phyloP scores from a whole-genome alignment of 768 basidiomycete species.

The Rhizopogon vulgaris region DNA sequence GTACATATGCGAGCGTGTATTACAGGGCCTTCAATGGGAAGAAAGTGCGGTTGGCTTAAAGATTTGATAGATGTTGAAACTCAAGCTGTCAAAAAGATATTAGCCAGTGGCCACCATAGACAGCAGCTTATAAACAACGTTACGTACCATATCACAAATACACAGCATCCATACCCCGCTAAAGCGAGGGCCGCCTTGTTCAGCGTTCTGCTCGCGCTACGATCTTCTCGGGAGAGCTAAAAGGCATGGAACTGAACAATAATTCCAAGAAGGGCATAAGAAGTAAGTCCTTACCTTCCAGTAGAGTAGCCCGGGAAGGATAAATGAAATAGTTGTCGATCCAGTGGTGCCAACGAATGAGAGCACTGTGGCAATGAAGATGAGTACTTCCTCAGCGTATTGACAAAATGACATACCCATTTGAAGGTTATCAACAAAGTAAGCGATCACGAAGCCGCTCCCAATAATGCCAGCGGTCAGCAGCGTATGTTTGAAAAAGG shows the following conservation, averaged over 20 bases:
- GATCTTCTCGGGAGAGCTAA: slow-evolving; percentile 67
- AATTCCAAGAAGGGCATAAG: slow-evolving; percentile 4
- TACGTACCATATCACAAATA: slow-evolving; percentile 87
- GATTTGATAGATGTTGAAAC: slow-evolving; percentile 73
- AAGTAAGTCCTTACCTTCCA: slow-evolving; percentile 61
- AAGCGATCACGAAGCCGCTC: slow-evolving; percentile 66
- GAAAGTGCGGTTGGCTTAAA: slow-evolving; percentile 25
- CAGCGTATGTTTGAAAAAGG: slow-evolving; percentile 56
- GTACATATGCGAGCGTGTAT: background rate
- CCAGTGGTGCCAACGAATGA: slow-evolving; percentile 97
- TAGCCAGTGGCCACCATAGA: background rate
- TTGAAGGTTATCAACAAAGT: slow-evolving; percentile 71
- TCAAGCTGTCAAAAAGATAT: slow-evolving; percentile 43
- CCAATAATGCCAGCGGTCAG: slow-evolving; percentile 64
- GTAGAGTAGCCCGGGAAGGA: slow-evolving; percentile 88
- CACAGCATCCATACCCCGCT: slow-evolving; percentile 65
- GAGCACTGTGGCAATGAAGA: slow-evolving; percentile 52
- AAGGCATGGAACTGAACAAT: slow-evolving; percentile 6
- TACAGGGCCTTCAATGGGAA: background rate
- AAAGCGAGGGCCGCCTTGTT: slow-evolving; percentile 59
- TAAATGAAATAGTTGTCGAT: slow-evolving; percentile 95
- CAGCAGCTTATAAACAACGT: background rate
- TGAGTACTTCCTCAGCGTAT: background rate
- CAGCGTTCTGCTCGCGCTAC: slow-evolving; percentile 45
- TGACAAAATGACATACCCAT: slow-evolving; percentile 46